These are phyloP conservation scores for Volvariella volvacea DNA, from an alignment of 1,284 basidiomycete genomes.

Conservation along the genomic window DNA sequence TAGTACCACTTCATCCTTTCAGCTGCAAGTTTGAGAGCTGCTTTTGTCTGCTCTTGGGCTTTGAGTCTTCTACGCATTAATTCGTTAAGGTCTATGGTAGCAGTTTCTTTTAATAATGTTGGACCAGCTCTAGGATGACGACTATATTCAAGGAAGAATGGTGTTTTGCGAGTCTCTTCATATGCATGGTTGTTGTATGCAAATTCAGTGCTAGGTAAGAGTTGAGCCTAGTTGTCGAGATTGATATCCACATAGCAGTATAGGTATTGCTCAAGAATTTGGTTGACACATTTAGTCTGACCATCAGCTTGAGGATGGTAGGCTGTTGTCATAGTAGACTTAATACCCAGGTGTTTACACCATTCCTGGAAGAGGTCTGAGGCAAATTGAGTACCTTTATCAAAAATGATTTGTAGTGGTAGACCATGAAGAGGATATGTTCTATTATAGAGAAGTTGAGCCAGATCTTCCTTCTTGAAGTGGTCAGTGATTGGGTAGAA, in stretches of 20 bases:
- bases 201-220: constrained; percentile 24
- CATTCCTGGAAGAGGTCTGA: background rate
- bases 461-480: background rate
- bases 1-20: too few relatives aligned
- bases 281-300: constrained; percentile 29
- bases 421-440: background rate
- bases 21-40: too few relatives aligned
- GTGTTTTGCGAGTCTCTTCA: constrained; percentile 16
- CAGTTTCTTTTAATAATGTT: background rate
- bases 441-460: background rate
- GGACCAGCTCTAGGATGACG: background rate
- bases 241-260: constrained; percentile 18
- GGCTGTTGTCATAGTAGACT: background rate
- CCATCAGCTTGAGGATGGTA: constrained; percentile 2
- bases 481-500: constrained; percentile 19
- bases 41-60: too few relatives aligned
- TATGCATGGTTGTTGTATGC: constrained; percentile 22
- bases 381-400: background rate
- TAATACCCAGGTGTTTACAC: background rate
- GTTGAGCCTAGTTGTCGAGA: constrained; percentile 31
- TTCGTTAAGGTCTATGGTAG: background rate
- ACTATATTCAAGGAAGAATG: constrained; percentile 9
- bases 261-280: constrained; percentile 27
- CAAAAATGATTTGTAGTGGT: background rate
- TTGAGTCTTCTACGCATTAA: background rate